Evolutionary conservation across 768 basidiomycete species (phyloP).

Genomic region (Termitomyces sp.): DNA sequence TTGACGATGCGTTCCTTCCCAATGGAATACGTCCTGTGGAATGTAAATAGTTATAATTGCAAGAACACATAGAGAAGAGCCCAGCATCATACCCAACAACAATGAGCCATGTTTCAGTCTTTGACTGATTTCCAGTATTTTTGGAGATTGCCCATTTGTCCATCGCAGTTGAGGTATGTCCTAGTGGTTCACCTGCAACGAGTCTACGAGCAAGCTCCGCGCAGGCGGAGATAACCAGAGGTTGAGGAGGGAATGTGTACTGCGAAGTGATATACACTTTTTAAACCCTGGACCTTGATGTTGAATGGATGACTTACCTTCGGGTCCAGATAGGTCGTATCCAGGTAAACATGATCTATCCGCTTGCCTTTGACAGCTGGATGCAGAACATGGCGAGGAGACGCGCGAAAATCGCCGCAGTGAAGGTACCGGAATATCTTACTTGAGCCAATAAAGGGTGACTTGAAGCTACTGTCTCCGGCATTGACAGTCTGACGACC

Average conservation of each 20-base stretch:
- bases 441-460: constrained; percentile 65
- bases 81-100: constrained; percentile 62
- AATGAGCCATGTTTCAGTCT: constrained; percentile 46
- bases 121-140: constrained; percentile 34
- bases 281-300: neutral
- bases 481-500: constrained; percentile 87
- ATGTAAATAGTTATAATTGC: neutral
- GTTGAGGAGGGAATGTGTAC: constrained; percentile 95
- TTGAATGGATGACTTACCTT: constrained; percentile 41
- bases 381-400: constrained; percentile 83
- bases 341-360: constrained; percentile 88
- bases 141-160: constrained; percentile 48
- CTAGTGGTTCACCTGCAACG: constrained; percentile 38
- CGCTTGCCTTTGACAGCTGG: constrained; percentile 78
- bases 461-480: constrained; percentile 78
- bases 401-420: constrained; percentile 93
- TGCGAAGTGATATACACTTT: constrained; percentile 27
- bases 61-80: neutral
- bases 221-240: constrained; percentile 91
- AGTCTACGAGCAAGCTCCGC: constrained; percentile 73
- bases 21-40: constrained; percentile 84
- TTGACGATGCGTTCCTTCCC: constrained; percentile 98
- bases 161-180: constrained; percentile 37
- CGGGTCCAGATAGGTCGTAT: constrained; percentile 94
- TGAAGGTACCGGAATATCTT: constrained; percentile 86